phyloP scores from a whole-genome alignment of 139 green algal genomes.

The Micractinium conductrix region DNA sequence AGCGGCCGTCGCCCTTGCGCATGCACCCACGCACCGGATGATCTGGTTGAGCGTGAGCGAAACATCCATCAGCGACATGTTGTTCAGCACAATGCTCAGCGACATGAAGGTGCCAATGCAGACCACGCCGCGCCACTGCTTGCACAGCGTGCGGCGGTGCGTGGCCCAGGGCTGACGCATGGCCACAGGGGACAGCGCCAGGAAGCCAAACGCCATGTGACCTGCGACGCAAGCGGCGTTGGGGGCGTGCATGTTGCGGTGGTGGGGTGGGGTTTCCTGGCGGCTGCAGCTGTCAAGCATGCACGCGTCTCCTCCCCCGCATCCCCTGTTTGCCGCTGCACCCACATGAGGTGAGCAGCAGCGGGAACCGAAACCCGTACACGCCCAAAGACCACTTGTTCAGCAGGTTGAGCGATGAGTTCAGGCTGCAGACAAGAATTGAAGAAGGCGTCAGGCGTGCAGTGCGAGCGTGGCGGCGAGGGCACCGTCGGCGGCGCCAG shows the following conservation, averaged over 20 bases:
- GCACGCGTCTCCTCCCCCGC: too few relatives aligned
- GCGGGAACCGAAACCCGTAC: conserved; percentile 51
- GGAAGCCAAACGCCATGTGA: conserved; percentile 66
- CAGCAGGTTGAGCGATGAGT: not conserved
- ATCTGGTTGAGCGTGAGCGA: conserved; percentile 7
- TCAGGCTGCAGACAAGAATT: not conserved
- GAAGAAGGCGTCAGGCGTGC: too few relatives aligned
- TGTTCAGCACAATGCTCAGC: conserved; percentile 69
- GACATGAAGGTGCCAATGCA: conserved; percentile 64
- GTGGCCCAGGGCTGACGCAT: conserved; percentile 21
- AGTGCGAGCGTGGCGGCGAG: too few relatives aligned
- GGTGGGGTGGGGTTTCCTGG: too few relatives aligned
- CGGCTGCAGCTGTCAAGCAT: not conserved
- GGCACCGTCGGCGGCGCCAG: too few relatives aligned
- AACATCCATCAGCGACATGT: conserved; percentile 60
- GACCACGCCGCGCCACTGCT: conserved; percentile 56
- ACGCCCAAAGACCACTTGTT: not conserved
- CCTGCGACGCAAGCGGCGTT: not conserved
- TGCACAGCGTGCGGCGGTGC: conserved; percentile 48
- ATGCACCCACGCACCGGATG: not conserved
- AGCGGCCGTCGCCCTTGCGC: not conserved
- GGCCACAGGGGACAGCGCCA: conserved; percentile 52
- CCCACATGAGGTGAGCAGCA: conserved; percentile 57
- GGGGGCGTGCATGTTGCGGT: not conserved
- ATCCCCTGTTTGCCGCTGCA: not conserved